These are phyloP conservation scores for Cordyceps cateniannulata DNA, from an alignment of 2,329 filamentous ascomycete species.

Conservation along the genomic window DNA sequence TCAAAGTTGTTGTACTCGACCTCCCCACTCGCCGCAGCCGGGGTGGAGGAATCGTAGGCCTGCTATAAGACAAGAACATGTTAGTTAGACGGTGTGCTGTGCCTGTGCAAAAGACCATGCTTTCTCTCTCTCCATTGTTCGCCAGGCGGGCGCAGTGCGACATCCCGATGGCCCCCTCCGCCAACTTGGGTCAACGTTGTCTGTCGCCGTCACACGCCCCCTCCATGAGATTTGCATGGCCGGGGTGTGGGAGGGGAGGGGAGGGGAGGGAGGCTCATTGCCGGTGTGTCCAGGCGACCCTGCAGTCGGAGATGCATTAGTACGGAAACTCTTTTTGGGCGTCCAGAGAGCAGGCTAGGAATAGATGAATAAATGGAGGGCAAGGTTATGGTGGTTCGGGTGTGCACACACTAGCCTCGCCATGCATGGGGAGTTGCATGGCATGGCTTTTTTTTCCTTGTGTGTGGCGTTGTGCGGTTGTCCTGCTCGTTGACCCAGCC, in stretches of 20 bases:
- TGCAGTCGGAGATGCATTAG: conserved; percentile 6
- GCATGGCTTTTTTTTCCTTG: conserved; percentile 1
- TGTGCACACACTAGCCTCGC: conserved; percentile 3
- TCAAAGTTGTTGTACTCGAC: conserved; percentile 45
- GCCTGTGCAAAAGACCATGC: not conserved
- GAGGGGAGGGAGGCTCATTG: not conserved
- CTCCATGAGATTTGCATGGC: not conserved
- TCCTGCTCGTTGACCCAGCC: not conserved
- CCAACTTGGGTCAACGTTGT: not conserved
- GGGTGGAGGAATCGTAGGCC: conserved; percentile 50
- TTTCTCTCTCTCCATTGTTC: conserved; percentile 10
- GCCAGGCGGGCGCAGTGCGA: not conserved
- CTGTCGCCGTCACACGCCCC: not conserved
- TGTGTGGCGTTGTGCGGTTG: not conserved
- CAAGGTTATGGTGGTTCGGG: not conserved
- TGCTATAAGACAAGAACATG: conserved; percentile 27
- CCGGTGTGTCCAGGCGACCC: conserved; percentile 3
- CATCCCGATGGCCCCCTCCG: conserved; percentile 7
- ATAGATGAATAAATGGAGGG: not conserved
- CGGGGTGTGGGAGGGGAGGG: not conserved
- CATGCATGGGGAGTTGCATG: conserved; percentile 8
- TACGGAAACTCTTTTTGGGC: not conserved
- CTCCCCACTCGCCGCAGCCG: conserved; percentile 30
- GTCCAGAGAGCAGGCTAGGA: not conserved
- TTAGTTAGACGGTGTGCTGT: conserved; percentile 7